Evolutionary conservation across 768 basidiomycete genomes (phyloP), one percentile per base, ranked within the genome.

Genomic region (Tricholoma hemisulphureum): DNA sequence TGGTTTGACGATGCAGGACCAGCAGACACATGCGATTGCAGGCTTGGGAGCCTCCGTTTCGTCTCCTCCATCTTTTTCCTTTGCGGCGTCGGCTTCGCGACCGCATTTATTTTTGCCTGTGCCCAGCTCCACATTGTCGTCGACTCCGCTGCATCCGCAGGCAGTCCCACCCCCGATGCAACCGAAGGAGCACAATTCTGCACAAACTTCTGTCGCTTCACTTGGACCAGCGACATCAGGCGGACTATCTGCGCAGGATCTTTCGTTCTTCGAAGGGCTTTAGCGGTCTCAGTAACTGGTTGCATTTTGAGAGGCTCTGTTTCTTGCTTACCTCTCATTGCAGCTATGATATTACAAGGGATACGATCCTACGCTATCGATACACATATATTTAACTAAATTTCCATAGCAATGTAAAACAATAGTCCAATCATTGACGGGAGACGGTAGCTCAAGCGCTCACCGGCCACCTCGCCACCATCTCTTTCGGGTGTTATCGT

Each of bases 241-340:
- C 11, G 88, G 87, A 4, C 69, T 93, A 51, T 89, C 87, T 3
- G 91, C 90, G 2, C 89, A 91, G 71, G 93, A 93, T 78, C 69
- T 93, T 52, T 91, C 87, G 16, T 94, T 95, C 70, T 95, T 94
- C 68, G 92, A 94, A 72, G 88, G 89, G 32, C 65, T 88, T 29
- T 90, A 69, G 46, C 41, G 3, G 20, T 45, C 18, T 23, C 10
- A 6, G 43, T 14, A 31, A 11, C 13, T 24, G 45, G 23, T 4
- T 3, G n/a, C 6, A 6, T 7, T 18, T 41, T 18, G 2, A 2
- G n/a, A 13, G 14, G 18, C 3, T 41, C 8, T 41, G 18, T 41
- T 18, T 14, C 39, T 20, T 18, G 32, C 32, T 29, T 53, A 21
- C 11, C 23, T 45, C 11, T 18, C 23, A 20, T 18, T n/a, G 48